Evolutionary conservation across 208 protist genomes (phyloP), one percentile per base, ranked within the genome.

Genomic region (Trypanosoma caninum): DNA sequence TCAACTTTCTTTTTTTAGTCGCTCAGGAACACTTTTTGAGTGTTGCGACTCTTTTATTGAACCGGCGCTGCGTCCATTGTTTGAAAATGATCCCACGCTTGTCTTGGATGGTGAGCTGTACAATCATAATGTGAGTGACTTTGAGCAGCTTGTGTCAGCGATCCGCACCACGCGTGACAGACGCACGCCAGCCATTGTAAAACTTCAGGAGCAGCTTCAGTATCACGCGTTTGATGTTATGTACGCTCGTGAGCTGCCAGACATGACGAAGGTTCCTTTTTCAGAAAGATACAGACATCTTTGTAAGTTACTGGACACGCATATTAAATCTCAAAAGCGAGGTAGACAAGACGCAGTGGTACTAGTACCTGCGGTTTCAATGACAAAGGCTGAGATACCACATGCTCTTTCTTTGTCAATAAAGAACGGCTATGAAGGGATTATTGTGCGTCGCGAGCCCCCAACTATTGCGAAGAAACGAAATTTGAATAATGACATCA

Each of bases 31-130:
- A 10, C 56, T 96, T 10, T 92, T 94, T 70, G 89, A 95, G 70
- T 95, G 84, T 69, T 92, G 89, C 60, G 84, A 91, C 54, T 72
- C 65, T 27, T 35, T 51, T 13, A 93, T 95, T 50, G 79, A 85
- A 55, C 81, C 82, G 14, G 68, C 72, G 0, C 76, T 95, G 33
- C 78, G 58, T 0, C 53, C 48, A 20, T 57, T 84, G 16, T 95
- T 95, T 58, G 76, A 87, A 47, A 56, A 57, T 20, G 86, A 95
- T 63, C 76, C 77, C 20, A 65, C 64, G 0, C 76, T 95, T 2
- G 89, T 95, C n/a, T 59, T 96, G 8, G 89, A 96, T 54, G 89
- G 89, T 3, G 86, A 96, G 63, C 68, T 96, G 27, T 96, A 95
- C 74, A 87, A 89, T 75, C 79, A 72, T 25, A 33, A 66, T 28